Evolutionary conservation across 805 yeast genomes (phyloP).

Genomic region (Wickerhamiella hasegawae): DNA sequence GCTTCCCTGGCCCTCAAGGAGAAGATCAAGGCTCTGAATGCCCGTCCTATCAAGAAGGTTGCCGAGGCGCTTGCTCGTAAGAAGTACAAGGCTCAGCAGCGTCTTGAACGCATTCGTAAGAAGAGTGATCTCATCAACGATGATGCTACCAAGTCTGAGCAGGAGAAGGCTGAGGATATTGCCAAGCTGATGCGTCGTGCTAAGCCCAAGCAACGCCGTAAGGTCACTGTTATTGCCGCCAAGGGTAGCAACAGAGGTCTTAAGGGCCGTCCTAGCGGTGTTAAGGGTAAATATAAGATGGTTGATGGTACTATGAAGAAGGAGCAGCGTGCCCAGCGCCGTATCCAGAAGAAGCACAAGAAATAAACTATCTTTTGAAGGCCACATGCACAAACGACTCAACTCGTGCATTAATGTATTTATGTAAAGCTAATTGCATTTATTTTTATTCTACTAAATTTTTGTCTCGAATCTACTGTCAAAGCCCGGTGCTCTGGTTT

Average conservation of each 20-base stretch:
- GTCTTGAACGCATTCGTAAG: slow-evolving; percentile 79
- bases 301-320: slow-evolving; percentile 97
- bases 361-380: slow-evolving; percentile 19
- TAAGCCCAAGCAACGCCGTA: slow-evolving; percentile 55
- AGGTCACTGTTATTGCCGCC: slow-evolving; percentile 81
- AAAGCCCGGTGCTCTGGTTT: too few relatives aligned
- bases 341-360: slow-evolving; percentile 77
- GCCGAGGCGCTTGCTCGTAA: slow-evolving; percentile 94
- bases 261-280: slow-evolving; percentile 91
- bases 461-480: too few relatives aligned
- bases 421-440: neutral
- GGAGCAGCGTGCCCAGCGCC: slow-evolving; percentile 82
- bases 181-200: slow-evolving; percentile 69
- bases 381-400: neutral
- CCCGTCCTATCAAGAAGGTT: slow-evolving; percentile 98
- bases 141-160: slow-evolving; percentile 72
- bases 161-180: slow-evolving; percentile 89
- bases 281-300: slow-evolving; percentile 97
- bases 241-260: slow-evolving; percentile 70
- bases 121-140: slow-evolving; percentile 85
- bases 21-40: slow-evolving; percentile 67
- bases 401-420: neutral
- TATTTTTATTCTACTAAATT: too few relatives aligned
- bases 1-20: slow-evolving; percentile 66
- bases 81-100: slow-evolving; percentile 77